Percentiles rank a stretch among this genome's conserved stretches.
These are phyloP conservation scores for Drosera spatulata DNA, from an alignment of 179 eudicot genomes.

Conservation along the genomic window DNA sequence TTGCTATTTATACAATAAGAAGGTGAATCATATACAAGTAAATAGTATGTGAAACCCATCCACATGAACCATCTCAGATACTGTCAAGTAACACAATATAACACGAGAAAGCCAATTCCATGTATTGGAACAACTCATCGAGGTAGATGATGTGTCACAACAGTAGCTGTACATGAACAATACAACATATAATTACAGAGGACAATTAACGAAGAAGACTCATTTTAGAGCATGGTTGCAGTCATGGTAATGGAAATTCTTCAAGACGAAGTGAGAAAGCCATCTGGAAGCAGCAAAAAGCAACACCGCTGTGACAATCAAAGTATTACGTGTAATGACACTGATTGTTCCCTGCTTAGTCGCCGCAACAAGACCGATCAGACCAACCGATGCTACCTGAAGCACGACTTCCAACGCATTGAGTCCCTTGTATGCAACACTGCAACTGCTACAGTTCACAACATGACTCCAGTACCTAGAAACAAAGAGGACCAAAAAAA, in stretches of 20 bases:
- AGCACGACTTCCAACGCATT: conserved; percentile 36
- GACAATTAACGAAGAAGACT: neutral
- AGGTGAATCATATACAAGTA: too few species aligned
- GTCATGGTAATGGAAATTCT: conserved; percentile 63
- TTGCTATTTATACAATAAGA: too few species aligned
- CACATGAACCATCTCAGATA: too few species aligned
- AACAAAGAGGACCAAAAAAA: neutral
- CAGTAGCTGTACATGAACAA: too few species aligned
- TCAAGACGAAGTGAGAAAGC: conserved; percentile 61
- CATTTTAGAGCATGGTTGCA: conserved; percentile 48
- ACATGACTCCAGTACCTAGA: conserved; percentile 76
- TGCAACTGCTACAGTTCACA: conserved; percentile 68
- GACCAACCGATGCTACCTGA: conserved; percentile 43
- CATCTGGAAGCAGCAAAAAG: conserved; percentile 66
- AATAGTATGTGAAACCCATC: too few species aligned
- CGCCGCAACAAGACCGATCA: conserved; percentile 43
- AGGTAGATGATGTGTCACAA: too few species aligned
- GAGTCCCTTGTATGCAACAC: conserved; percentile 44
- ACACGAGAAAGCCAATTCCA: too few species aligned
- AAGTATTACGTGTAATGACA: conserved; percentile 16
- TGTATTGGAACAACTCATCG: too few species aligned
- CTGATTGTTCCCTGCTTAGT: conserved; percentile 34
- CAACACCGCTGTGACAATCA: conserved; percentile 39
- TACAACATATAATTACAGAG: too few species aligned
- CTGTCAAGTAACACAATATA: too few species aligned